phyloP scores from a whole-genome alignment of 352 stramenopile genomes.

The Pseudoperonospora humuli region DNA sequence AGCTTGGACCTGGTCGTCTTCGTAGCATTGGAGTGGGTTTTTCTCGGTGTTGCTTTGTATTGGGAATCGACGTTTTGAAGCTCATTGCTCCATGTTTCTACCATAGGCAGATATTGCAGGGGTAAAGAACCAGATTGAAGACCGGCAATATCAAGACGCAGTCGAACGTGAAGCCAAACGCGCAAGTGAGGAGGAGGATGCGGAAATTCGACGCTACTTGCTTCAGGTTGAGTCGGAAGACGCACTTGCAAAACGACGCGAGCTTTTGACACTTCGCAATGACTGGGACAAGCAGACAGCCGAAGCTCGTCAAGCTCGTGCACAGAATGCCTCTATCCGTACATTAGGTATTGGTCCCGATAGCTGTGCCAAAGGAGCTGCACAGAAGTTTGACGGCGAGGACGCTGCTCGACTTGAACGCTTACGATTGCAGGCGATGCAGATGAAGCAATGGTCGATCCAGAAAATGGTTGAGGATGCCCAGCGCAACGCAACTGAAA shows the following conservation, averaged over 20 bases:
- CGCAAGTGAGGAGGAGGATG: slow-evolving; percentile 42
- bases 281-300: no score
- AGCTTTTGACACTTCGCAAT: slow-evolving; percentile 45
- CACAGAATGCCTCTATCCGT: slow-evolving; percentile 25
- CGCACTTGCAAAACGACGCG: slow-evolving; percentile 37
- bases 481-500: slow-evolving; percentile 31
- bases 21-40: slow-evolving; percentile 53
- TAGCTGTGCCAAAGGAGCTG: slow-evolving; percentile 38
- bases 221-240: slow-evolving; percentile 52
- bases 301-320: slow-evolving; percentile 21
- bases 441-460: slow-evolving; percentile 62
- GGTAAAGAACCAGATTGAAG: slow-evolving; percentile 71
- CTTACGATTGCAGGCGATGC: slow-evolving; percentile 50
- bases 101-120: no score
- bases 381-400: slow-evolving; percentile 68
- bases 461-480: slow-evolving; percentile 46
- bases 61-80: not conserved
- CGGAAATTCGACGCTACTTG: slow-evolving; percentile 63
- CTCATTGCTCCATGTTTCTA: slow-evolving; percentile 2
- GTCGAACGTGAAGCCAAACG: slow-evolving; percentile 36
- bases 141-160: slow-evolving; percentile 47
- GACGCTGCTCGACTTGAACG: slow-evolving; percentile 49
- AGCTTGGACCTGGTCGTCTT: slow-evolving; percentile 52
- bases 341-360: slow-evolving; percentile 45
- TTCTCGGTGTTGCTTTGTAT: not conserved